These are phyloP conservation scores for Cryptococcus sp. DNA, from an alignment of 1,284 basidiomycete species.

Conservation along the genomic window DNA sequence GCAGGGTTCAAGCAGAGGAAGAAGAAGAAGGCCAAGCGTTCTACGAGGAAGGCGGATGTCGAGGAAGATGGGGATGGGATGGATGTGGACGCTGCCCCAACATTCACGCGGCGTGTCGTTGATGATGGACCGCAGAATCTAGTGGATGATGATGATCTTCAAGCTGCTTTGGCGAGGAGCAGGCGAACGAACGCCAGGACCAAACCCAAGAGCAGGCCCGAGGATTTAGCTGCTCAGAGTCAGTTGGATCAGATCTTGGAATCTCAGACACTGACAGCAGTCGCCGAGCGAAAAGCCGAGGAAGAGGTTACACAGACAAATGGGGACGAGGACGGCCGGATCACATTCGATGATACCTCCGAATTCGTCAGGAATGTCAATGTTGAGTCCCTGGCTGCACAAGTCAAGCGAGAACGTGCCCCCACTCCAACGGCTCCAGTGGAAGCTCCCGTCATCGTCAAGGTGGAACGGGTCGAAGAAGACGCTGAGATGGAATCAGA, in stretches of 20 bases:
- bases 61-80: slow-evolving; percentile 62
- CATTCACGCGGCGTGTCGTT: slow-evolving; percentile 25
- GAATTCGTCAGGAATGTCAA: slow-evolving; percentile 92
- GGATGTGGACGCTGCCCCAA: slow-evolving; percentile 69
- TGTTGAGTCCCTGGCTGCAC: slow-evolving; percentile 43
- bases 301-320: slow-evolving; percentile 56
- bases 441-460: slow-evolving; percentile 50
- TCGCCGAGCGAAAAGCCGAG: slow-evolving; percentile 56
- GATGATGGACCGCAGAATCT: slow-evolving; percentile 77
- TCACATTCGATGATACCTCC: slow-evolving; percentile 94
- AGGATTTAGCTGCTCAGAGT: slow-evolving; percentile 79
- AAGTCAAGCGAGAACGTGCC: slow-evolving; percentile 40
- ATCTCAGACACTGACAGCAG: slow-evolving; percentile 46
- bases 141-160: slow-evolving; percentile 97
- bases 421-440: slow-evolving; percentile 22
- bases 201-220: slow-evolving; percentile 71
- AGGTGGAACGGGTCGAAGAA: slow-evolving; percentile 48
- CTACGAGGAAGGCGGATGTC: slow-evolving; percentile 63
- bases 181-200: slow-evolving; percentile 76
- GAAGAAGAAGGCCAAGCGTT: slow-evolving; percentile 79
- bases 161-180: slow-evolving; percentile 82
- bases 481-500: slow-evolving; percentile 59
- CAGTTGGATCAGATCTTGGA: slow-evolving; percentile 34
- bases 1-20: slow-evolving; percentile 91
- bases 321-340: slow-evolving; percentile 58